Base-by-base conservation (phyloP, 1,284 basidiomycete genomes). In the Ganoderma boninense region DNA sequence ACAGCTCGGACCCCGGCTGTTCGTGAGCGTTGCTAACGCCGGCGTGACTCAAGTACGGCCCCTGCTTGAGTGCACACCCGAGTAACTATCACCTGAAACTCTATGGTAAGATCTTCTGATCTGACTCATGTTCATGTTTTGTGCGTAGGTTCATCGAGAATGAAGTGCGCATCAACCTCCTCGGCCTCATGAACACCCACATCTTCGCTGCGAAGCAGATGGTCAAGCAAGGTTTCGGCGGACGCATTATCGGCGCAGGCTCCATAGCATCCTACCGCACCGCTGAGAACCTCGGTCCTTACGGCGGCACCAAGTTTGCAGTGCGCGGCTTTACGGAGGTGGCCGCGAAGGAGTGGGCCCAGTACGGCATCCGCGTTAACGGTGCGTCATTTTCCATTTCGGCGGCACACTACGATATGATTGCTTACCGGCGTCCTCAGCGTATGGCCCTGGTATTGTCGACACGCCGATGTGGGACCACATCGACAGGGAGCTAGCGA, bases 301-400 rank as follows among this genome's bases (percentile, higher is more conserved):
- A 82, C 71, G 80, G 74, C 64, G 77, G 79, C 35, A 82, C 82
- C 38, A 86, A 86, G 76, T 84, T 84, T 71, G 85, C 83, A 7
- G 82, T 84, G 16, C 75, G 83, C 26, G 81, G 82, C 3, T 77
- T 85, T 67, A 84, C 83, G 0, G 83, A 83, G 66, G 77, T 77
- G 23, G 78, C 83, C 42, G 82, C 80, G n/a, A 81, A 79, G 69
- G 80, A 81, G 72, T 81, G 78, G 80, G 80, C 79, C 7, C 69
- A 79, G 68, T 79, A 81, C 61, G 79, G 76, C 46, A 81, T 81
- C 61, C 76, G 80, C 35, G 80, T 81, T 54, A 81, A 81, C 65
- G 80, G 80, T 79, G 18, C 54, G 74, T 68, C 4, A n/a, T 14
- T n/a, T 6, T 60, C 44, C 52, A 35, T 61, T 20, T 10, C 0